These are phyloP conservation scores for Fusarium setosum DNA, from an alignment of 2,329 filamentous ascomycete species.

Conservation along the genomic window DNA sequence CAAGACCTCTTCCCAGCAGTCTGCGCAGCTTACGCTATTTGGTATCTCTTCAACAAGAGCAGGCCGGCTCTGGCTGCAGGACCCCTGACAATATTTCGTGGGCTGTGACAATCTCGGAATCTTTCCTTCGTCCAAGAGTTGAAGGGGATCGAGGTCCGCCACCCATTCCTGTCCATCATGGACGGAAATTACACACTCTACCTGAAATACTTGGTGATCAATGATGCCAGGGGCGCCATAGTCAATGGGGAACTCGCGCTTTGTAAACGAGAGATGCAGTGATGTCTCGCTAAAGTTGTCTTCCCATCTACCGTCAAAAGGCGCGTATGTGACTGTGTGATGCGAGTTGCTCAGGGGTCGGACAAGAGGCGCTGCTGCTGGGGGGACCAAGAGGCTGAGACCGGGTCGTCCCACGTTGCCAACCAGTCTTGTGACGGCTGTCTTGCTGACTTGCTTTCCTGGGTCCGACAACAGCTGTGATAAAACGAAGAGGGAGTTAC, in stretches of 20 bases:
- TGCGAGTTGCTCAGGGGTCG: too few relatives aligned
- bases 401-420: slow-evolving; percentile 19
- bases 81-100: background rate
- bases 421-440: slow-evolving; percentile 4
- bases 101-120: slow-evolving; percentile 4
- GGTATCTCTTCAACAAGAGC: slow-evolving; percentile 16
- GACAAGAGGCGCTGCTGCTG: slow-evolving; percentile 14
- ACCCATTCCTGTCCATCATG: slow-evolving; percentile 38
- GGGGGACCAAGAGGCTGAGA: slow-evolving; percentile 16
- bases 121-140: background rate
- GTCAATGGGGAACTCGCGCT: slow-evolving; percentile 21
- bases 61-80: background rate
- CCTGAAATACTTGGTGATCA: slow-evolving; percentile 25
- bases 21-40: too few relatives aligned
- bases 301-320: background rate
- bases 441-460: background rate
- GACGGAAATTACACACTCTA: slow-evolving; percentile 36
- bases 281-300: slow-evolving; percentile 14
- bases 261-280: slow-evolving; percentile 36
- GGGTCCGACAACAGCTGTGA: slow-evolving; percentile 13
- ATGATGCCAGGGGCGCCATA: slow-evolving; percentile 15
- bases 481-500: slow-evolving; percentile 14
- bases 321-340: too few relatives aligned
- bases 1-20: slow-evolving; percentile 16
- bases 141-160: slow-evolving; percentile 36